phyloP scores from a whole-genome alignment of 106 monocot species.

The Platanthera zijinensis region DNA sequence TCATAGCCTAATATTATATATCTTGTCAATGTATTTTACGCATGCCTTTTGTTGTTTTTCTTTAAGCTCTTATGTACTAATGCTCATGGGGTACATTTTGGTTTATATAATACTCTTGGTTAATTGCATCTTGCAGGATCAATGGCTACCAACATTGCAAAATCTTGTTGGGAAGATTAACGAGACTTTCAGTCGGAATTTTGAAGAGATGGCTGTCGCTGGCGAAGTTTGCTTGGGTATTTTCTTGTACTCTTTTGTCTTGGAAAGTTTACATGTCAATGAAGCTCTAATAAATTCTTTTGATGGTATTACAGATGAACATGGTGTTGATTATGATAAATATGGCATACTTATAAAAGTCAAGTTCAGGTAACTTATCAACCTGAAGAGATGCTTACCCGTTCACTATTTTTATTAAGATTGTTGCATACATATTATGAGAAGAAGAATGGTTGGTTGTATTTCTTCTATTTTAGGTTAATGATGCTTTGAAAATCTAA shows the following conservation, averaged over 20 bases:
- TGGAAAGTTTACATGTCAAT: background rate
- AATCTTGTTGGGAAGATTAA: conserved; percentile 83
- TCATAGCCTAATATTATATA: too few relatives aligned
- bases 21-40: too few relatives aligned
- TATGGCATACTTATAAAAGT: conserved; percentile 96
- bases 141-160: conserved; percentile 78
- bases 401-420: background rate
- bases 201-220: conserved; percentile 97
- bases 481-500: background rate
- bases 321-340: conserved; percentile 81
- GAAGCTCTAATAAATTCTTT: conserved; percentile 1
- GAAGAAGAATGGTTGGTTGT: background rate
- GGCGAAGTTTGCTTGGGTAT: conserved; percentile 96
- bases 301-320: conserved; percentile 63
- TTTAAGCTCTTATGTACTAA: background rate
- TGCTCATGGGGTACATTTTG: background rate
- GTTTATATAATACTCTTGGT: background rate
- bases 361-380: conserved; percentile 72
- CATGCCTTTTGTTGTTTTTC: background rate
- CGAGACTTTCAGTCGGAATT: conserved; percentile 90
- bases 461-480: background rate
- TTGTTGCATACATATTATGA: background rate
- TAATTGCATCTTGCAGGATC: conserved; percentile 28
- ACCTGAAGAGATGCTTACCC: background rate
- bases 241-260: background rate